Percentiles rank a stretch among this genome's conserved stretches.
phyloP scores from a whole-genome alignment of 345 rosid genomes.

The Durio zibethinus region DNA sequence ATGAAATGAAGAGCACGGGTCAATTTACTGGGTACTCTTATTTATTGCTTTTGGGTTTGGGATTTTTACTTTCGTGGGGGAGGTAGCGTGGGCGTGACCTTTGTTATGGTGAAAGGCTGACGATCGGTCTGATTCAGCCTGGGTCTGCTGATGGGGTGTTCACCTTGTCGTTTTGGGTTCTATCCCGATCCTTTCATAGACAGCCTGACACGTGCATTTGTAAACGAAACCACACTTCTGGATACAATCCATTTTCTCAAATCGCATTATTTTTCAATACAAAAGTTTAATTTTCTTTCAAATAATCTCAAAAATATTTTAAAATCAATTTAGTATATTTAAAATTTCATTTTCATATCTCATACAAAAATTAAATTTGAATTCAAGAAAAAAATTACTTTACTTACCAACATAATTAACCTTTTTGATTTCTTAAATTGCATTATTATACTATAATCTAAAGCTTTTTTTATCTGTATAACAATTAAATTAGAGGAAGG shows the following conservation, averaged over 20 bases:
- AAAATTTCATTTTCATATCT: too few relatives aligned
- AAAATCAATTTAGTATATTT: too few relatives aligned
- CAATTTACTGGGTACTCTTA: slow-evolving; percentile 5
- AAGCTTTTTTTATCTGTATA: background rate
- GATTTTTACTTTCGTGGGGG: background rate
- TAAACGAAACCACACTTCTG: background rate
- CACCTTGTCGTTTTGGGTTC: background rate
- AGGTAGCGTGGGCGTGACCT: background rate
- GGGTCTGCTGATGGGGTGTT: background rate
- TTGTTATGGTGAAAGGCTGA: background rate
- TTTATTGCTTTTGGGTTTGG: slow-evolving; percentile 16
- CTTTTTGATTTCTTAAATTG: too few relatives aligned
- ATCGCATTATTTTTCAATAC: background rate
- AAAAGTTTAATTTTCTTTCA: too few relatives aligned
- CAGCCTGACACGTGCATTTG: background rate
- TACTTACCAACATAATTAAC: too few relatives aligned
- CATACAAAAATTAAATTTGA: too few relatives aligned
- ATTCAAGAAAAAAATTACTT: too few relatives aligned
- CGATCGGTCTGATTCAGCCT: slow-evolving; percentile 8
- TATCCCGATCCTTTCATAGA: background rate
- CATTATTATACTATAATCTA: background rate
- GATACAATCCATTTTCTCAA: background rate
- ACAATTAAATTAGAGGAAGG: too few relatives aligned
- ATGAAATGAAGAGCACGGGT: slow-evolving; percentile 30
- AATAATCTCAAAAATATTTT: too few relatives aligned